Base-by-base conservation (phyloP, 2,329 filamentous ascomycete genomes). In the Zasmidium cellare region DNA sequence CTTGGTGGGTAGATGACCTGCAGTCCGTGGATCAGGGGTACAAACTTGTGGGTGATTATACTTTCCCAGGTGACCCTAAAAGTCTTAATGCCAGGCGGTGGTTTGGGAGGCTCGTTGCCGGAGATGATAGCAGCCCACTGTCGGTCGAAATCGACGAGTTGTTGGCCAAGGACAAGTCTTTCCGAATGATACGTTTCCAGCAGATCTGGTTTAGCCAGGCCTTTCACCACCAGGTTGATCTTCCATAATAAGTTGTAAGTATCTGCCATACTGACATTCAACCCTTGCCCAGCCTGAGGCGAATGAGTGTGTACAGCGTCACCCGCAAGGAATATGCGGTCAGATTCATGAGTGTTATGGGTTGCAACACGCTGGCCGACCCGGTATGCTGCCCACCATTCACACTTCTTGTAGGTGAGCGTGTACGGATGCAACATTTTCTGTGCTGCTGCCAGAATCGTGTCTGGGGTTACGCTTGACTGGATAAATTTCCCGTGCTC, bases 351-450 rank as follows among this genome's bases (percentile, higher is more conserved):
- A 3, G n/a, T n/a, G n/a, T 9, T 9, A 14, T 9, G 5, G 7
- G 35, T 41, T 9, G 7, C 69, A 9, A 76, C 87, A 0, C 88
- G 87, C 71, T 91, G 88, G 7, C 88, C 87, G 60, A 91, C 90
- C 47, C 88, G 87, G 66, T 91, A 92, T 1, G 88, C 87, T 0
- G 88, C 89, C 74, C 85, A 91, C 88, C 88, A 91, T 66, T 89
- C 86, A 1, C 20, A 50, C 12, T 50, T 35, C 11, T 12, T 23
- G 16, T 46, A 45, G n/a, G 41, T 28, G 14, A 47, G 2, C 20
- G 25, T 25, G 18, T 31, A 54, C 7, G 51, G 51, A 9, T 3
- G 6, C n/a, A 54, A n/a, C 9, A 54, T 54, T 9, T 24, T 5
- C 24, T 54, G 47, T 6, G 47, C 47, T 12, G 47, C 7, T 16